phyloP scores from a whole-genome alignment of 345 rosid genomes.

The Rhodamnia rubescens region DNA sequence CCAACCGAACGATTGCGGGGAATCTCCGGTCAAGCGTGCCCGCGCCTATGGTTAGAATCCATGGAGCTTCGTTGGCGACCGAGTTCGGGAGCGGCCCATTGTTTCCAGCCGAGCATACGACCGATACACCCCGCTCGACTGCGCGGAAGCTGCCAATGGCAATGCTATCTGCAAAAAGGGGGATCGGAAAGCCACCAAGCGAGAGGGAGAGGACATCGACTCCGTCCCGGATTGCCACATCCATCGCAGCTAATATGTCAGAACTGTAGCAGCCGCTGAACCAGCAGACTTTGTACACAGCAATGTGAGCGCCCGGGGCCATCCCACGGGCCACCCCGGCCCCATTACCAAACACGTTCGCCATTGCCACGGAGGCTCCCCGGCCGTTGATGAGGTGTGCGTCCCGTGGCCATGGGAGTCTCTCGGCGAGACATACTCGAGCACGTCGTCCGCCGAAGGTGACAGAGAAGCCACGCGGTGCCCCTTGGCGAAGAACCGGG shows the following conservation, averaged over 20 bases:
- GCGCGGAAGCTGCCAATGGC: constrained; percentile 92
- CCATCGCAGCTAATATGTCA: constrained; percentile 83
- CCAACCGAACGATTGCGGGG: constrained; percentile 59
- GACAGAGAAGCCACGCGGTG: constrained; percentile 43
- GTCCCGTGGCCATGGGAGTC: constrained; percentile 90
- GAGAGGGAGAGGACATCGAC: constrained; percentile 89
- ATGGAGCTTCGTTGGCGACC: constrained; percentile 85
- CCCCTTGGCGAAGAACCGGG: constrained; percentile 75
- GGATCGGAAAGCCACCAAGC: constrained; percentile 76
- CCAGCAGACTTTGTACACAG: constrained; percentile 89
- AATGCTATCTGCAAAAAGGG: constrained; percentile 69
- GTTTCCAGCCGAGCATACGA: constrained; percentile 86
- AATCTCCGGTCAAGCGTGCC: constrained; percentile 80
- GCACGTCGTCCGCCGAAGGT: constrained; percentile 22
- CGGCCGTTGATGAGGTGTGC: constrained; percentile 83
- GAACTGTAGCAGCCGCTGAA: constrained; percentile 78
- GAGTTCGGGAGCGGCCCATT: constrained; percentile 71
- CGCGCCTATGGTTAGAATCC: constrained; percentile 85
- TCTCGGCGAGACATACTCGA: constrained; percentile 61
- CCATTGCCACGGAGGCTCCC: constrained; percentile 60
- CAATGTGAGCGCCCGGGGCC: constrained; percentile 84
- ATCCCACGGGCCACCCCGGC: constrained; percentile 80
- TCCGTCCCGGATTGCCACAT: constrained; percentile 62
- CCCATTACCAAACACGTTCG: constrained; percentile 61
- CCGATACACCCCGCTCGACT: constrained; percentile 69